phyloP scores from a whole-genome alignment of 768 basidiomycete species.

The Lactarius tabidus region DNA sequence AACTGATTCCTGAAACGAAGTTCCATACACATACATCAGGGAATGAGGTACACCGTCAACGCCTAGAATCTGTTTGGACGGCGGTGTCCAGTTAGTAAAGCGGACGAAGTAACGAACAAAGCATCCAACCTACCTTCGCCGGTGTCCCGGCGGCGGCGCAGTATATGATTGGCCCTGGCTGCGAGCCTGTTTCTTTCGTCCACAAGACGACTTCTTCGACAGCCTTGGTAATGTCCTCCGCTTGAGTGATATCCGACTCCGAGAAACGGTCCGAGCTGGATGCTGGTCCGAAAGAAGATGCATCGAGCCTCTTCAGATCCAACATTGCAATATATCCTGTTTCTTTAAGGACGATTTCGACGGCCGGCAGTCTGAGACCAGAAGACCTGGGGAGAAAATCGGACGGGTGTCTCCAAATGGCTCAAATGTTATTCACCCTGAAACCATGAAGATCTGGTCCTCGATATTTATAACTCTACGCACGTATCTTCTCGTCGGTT shows the following conservation, averaged over 20 bases:
- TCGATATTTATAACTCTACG: conserved; percentile 46
- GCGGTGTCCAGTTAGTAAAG: not conserved
- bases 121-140: conserved; percentile 30
- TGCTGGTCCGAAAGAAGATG: not conserved
- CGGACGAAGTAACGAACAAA: not conserved
- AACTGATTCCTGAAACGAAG: conserved; percentile 48
- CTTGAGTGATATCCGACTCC: conserved; percentile 30
- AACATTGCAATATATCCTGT: conserved; percentile 37
- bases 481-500: too few species aligned
- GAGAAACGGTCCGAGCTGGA: conserved; percentile 18
- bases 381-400: conserved; percentile 41
- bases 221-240: conserved; percentile 28
- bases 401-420: not conserved
- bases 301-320: conserved; percentile 41
- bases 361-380: conserved; percentile 56
- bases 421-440: conserved; percentile 40
- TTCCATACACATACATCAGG: conserved; percentile 53
- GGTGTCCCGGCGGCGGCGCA: conserved; percentile 49
- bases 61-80: conserved; percentile 43
- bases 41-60: conserved; percentile 44
- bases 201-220: conserved; percentile 29
- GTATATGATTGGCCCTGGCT: conserved; percentile 56
- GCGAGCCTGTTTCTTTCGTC: conserved; percentile 36
- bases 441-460: conserved; percentile 52
- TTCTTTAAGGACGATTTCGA: conserved; percentile 41